Percentiles rank a stretch among this genome's conserved stretches.
Evolutionary conservation across 805 yeast genomes (phyloP).

Genomic region (Candida qinlingensis): DNA sequence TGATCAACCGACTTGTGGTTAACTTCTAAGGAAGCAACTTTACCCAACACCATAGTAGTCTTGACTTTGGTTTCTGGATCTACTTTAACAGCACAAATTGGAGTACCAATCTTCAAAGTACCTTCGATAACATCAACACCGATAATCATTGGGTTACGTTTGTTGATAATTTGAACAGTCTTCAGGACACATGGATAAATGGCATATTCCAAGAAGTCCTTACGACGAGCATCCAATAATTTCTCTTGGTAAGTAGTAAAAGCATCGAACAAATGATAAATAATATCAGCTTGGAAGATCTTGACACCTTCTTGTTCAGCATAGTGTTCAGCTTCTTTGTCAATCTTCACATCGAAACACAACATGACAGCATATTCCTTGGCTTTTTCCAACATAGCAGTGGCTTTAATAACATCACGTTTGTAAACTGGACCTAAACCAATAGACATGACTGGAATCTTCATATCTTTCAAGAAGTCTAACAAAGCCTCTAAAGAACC

Average conservation of each 20-base stretch:
- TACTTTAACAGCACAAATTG: constrained; percentile 86
- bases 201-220: constrained; percentile 82
- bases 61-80: constrained; percentile 82
- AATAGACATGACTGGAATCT: constrained; percentile 98
- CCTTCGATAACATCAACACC: constrained; percentile 98
- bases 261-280: constrained; percentile 92
- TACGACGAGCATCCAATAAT: constrained; percentile 83
- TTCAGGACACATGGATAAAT: constrained; percentile 93
- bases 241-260: constrained; percentile 89
- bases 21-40: constrained; percentile 88
- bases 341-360: constrained; percentile 95
- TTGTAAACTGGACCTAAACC: constrained; percentile 97
- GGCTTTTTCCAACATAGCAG: constrained; percentile 94
- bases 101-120: constrained; percentile 83
- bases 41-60: constrained; percentile 69
- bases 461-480: constrained; percentile 96
- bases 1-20: constrained; percentile 79
- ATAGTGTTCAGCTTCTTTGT: constrained; percentile 97
- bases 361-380: constrained; percentile 96
- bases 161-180: constrained; percentile 93
- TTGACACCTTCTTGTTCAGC: constrained; percentile 90
- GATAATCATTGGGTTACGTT: constrained; percentile 97
- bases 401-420: constrained; percentile 97
- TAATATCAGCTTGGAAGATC: constrained; percentile 93
- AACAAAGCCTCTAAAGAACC: constrained; percentile 97